Conservation (phyloP, 1,139 yeast genomes). For the Nematodospora anomalae region DNA sequence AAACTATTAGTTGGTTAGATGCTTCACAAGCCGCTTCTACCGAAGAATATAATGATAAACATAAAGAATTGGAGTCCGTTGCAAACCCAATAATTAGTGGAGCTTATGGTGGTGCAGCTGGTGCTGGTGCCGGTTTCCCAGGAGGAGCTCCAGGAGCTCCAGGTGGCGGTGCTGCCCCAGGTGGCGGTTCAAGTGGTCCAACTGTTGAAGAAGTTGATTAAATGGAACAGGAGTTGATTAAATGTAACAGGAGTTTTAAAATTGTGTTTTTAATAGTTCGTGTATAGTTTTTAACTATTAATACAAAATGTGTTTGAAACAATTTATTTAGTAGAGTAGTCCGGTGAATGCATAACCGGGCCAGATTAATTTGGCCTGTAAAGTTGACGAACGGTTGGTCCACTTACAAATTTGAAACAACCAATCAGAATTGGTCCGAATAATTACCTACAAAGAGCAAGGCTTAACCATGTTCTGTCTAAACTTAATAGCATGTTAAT, state of each 20-base stretch:
- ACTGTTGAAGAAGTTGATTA: constrained; percentile 75
- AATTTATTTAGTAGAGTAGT: too few species aligned
- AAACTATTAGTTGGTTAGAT: constrained; percentile 52
- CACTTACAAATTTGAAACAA: too few species aligned
- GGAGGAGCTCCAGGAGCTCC: constrained; percentile 26
- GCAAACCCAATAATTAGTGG: constrained; percentile 68
- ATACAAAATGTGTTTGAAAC: too few species aligned
- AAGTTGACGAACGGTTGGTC: too few species aligned
- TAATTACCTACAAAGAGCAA: too few species aligned
- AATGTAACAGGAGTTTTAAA: constrained; percentile 7
- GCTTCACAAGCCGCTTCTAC: constrained; percentile 51
- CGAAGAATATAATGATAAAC: constrained; percentile 58
- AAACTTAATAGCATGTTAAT: too few species aligned
- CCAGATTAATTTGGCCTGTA: too few species aligned
- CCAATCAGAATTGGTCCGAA: too few species aligned
- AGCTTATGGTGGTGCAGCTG: constrained; percentile 48
- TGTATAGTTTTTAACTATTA: constrained; percentile 3
- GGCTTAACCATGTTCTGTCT: too few species aligned
- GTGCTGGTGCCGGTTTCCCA: constrained; percentile 35
- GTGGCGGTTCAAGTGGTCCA: constrained; percentile 52
- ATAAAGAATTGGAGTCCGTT: constrained; percentile 62
- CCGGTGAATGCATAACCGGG: too few species aligned
- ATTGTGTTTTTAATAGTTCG: background rate
- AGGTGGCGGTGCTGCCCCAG: constrained; percentile 38
- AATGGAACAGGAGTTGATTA: constrained; percentile 24